Percentiles rank a stretch among this genome's conserved stretches.
These are phyloP conservation scores for Senna siamea DNA, from an alignment of 306 rosid genomes.

Conservation along the genomic window DNA sequence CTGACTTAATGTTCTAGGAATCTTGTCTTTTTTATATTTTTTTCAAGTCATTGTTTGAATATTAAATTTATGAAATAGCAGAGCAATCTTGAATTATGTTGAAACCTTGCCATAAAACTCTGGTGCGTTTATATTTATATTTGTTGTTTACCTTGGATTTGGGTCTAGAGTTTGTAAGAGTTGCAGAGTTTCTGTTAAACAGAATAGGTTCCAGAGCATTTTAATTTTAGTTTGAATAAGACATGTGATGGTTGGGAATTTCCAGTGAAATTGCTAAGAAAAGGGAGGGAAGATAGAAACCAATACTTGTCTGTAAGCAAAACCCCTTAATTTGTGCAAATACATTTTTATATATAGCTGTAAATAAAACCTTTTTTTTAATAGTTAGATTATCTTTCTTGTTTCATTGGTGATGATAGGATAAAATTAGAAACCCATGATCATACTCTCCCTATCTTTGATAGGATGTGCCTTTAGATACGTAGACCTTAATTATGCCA, in stretches of 20 bases:
- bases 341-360: not conserved
- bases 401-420: not conserved
- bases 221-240: no score
- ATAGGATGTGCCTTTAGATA: not conserved
- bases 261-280: not conserved
- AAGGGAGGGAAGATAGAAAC: not conserved
- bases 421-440: not conserved
- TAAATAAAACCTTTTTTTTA: not conserved
- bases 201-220: no score
- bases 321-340: not conserved
- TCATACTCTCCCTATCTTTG: not conserved
- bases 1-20: not conserved
- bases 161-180: not conserved
- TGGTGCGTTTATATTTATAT: not conserved
- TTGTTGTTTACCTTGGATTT: not conserved
- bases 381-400: not conserved
- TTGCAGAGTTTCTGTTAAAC: no score
- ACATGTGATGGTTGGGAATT: no score
- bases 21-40: not conserved
- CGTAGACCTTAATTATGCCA: not conserved
- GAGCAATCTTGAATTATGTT: not conserved
- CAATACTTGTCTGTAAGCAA: not conserved
- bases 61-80: not conserved
- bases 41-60: no score
- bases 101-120: not conserved